These are phyloP conservation scores for Ceratocystis albifundus DNA, from an alignment of 2,329 filamentous ascomycete genomes.

Conservation along the genomic window DNA sequence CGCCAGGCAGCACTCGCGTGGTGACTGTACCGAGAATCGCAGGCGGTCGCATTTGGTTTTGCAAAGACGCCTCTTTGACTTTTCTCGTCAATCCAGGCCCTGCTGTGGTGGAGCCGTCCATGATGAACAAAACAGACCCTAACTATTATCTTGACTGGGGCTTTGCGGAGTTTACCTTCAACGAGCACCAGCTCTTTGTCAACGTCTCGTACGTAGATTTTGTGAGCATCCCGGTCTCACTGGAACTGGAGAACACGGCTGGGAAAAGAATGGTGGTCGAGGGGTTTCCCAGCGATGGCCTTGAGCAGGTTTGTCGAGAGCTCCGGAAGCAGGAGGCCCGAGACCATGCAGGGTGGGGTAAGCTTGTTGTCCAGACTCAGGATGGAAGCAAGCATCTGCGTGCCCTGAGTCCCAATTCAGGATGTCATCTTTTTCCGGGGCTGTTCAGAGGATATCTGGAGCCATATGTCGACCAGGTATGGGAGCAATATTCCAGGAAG, in stretches of 20 bases:
- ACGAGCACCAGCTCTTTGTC: constrained; percentile 48
- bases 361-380: constrained; percentile 37
- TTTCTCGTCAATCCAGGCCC: constrained; percentile 63
- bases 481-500: constrained; percentile 36
- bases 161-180: constrained; percentile 60
- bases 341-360: constrained; percentile 42
- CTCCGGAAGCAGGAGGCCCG: constrained; percentile 36
- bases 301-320: constrained; percentile 36
- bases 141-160: constrained; percentile 53
- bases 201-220: constrained; percentile 71
- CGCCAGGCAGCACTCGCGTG: constrained; percentile 46
- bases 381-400: constrained; percentile 35
- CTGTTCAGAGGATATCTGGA: constrained; percentile 43
- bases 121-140: constrained; percentile 51
- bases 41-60: constrained; percentile 63
- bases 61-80: constrained; percentile 45
- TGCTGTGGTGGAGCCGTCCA: constrained; percentile 61
- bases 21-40: constrained; percentile 58
- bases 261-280: constrained; percentile 37
- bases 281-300: constrained; percentile 39
- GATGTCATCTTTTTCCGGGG: constrained; percentile 33
- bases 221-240: constrained; percentile 51
- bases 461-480: constrained; percentile 41
- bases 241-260: constrained; percentile 39
- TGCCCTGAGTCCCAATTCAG: constrained; percentile 44